phyloP scores from a whole-genome alignment of 192 early-diverging fungal species.

The Gryganskiella cystojenkinii region DNA sequence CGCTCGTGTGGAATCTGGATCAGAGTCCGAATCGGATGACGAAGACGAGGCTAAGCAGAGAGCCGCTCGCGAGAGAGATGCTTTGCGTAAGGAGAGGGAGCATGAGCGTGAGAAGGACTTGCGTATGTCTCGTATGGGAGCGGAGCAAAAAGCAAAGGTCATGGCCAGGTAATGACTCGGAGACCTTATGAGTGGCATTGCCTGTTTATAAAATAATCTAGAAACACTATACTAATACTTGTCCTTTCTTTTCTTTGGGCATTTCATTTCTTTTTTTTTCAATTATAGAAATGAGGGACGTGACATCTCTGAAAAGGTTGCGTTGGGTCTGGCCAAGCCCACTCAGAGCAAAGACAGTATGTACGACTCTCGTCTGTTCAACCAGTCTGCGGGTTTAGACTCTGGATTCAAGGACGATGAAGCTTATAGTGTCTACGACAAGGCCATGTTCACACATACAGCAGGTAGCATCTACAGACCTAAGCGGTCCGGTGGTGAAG shows the following conservation, averaged over 20 bases:
- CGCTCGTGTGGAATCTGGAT: slow-evolving; percentile 40
- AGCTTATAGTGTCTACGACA: slow-evolving; percentile 94
- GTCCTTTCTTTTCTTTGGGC: slow-evolving; percentile 1
- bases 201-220: not conserved
- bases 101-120: slow-evolving; percentile 89
- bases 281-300: slow-evolving; percentile 78
- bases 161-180: slow-evolving; percentile 68
- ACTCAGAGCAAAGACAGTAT: slow-evolving; percentile 88
- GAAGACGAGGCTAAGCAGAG: slow-evolving; percentile 64
- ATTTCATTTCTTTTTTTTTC: not conserved
- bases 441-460: slow-evolving; percentile 85
- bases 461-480: slow-evolving; percentile 85
- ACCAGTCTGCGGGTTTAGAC: slow-evolving; percentile 86
- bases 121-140: slow-evolving; percentile 89
- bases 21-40: slow-evolving; percentile 56
- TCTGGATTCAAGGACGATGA: slow-evolving; percentile 94
- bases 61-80: slow-evolving; percentile 81
- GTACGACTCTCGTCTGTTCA: slow-evolving; percentile 96
- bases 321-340: slow-evolving; percentile 95
- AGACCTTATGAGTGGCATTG: no score
- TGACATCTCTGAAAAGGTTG: slow-evolving; percentile 99
- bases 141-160: slow-evolving; percentile 85
- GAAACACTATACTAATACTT: not conserved
- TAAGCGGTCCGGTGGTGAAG: slow-evolving; percentile 64
- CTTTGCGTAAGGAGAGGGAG: slow-evolving; percentile 83